Evolutionary conservation across 2,329 filamentous ascomycete genomes (phyloP), one percentile per base, ranked within the genome.

Genomic region (Monosporascus sp.): DNA sequence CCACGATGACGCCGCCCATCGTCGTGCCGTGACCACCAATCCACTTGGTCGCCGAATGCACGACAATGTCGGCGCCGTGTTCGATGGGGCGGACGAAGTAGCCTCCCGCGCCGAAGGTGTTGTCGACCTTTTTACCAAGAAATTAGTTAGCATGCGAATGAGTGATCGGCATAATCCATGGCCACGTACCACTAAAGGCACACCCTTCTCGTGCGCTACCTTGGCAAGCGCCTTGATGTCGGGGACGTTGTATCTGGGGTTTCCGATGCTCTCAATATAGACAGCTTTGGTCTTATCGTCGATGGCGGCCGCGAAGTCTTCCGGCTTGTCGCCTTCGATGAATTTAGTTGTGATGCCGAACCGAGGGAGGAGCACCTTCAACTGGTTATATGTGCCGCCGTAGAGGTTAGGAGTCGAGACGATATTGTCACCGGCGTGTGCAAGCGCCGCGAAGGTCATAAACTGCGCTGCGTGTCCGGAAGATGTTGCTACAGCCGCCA

Each of bases 1-100:
- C 92, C 59, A 97, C 78, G 36, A 97, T 81, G 44, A 96, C 81
- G 56, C 92, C 92, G 54, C 81, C 92, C 60, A 97, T 89, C 25
- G 92, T 96, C 41, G 92, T 96, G 56, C 92, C 93, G 72, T 97
- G 93, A 43, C 92, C 92, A 53, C 92, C 92, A 58, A 97, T 97
- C 92, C 92, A 97, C 74, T 97, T 97, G 54, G 92, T 96, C 11
- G 91, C 91, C 39, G 89, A 94, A 79, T 97, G 91, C 24, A 96
- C 89, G 50, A 97, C 87, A 56, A 97, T 96, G 68, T 97, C 92
- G 58, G 89, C 92, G 52, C 92, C 92, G 71, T 96, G 88, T 24
- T 92, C 86, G 64, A 97, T 93, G 41, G 92, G 92, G 7, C 88
- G 85, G 61, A 87, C 77, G 70, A 90, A 95, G 79, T 89, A 97